Evolutionary conservation across 163 green algal genomes (phyloP), one percentile per base, ranked within the genome.

Genomic region (Chlamydomonas reinhardtii): DNA sequence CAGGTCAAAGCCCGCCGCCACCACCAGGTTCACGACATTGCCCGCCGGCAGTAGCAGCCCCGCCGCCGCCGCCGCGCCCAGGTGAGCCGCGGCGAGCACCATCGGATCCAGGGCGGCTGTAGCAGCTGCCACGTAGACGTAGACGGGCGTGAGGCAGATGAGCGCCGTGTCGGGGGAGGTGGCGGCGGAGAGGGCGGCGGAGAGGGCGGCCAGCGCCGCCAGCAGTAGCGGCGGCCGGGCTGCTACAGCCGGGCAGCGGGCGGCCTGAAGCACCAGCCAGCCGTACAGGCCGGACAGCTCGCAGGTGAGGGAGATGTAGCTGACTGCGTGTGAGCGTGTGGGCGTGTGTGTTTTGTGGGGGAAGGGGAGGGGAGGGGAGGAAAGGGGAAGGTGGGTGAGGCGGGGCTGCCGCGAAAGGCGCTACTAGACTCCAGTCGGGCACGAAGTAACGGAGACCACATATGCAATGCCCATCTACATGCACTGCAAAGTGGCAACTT

Each of bases 181-280:
- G 16, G 35, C 16, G 1, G 70, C 54, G 54, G 48, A 66, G 4
- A 86, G 17, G 24, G 19, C 34, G 25, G 56, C 56, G 24, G 80
- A 80, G 4, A 86, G 59, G 2, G 14, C 34, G 29, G 73, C 79
- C 16, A 79, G 64, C 14, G 52, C 22, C 9, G 32, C 6, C 4
- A 79, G 54, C 52, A 86, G 68, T 4, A 86, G 56, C 9, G 65
- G 39, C 17, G 16, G 66, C 66, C n/a, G 31, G 25, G 79, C 52
- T 16, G 17, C 27, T 35, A 37, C 56, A 5, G 15, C 3, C 4
- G 70, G 61, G 4, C 34, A 31, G 16, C 29, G 19, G 2, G 80
- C 80, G 22, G 35, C 56, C 6, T 86, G 80, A 9, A 86, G 80
- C 25, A 37, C 70, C 11, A 79, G 35, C 80, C 80, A 86, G 19